Percentiles rank a stretch among this genome's conserved stretches.
Evolutionary conservation across 23 red algal genomes (phyloP).

Genomic region (Chondrus crispus): DNA sequence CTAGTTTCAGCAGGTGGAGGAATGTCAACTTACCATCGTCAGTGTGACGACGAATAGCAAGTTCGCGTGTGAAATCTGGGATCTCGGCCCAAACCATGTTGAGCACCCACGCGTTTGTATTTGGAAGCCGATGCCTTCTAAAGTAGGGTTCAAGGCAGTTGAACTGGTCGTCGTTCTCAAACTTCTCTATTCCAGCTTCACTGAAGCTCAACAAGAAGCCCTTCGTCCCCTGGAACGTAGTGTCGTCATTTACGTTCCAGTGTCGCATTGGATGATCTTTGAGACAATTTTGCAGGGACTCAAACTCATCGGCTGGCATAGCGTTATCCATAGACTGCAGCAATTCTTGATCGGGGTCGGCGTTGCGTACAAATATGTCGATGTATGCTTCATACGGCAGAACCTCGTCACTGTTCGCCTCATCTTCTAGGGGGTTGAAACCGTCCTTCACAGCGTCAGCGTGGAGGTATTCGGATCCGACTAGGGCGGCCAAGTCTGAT

Average conservation of each 20-base stretch:
- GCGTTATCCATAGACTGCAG: slow-evolving; percentile 34
- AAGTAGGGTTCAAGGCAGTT: slow-evolving; percentile 5
- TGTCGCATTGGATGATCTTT: slow-evolving; percentile 37
- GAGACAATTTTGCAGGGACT: slow-evolving; percentile 11
- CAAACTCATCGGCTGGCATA: slow-evolving; percentile 17
- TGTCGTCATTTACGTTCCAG: slow-evolving; percentile 31
- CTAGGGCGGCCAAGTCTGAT: no score
- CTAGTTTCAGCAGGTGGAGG: no score
- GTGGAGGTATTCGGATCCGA: no score
- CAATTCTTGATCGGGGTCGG: slow-evolving; percentile 1
- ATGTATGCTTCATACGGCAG: slow-evolving; percentile 28
- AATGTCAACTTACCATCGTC: slow-evolving; percentile 28
- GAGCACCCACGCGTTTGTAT: slow-evolving; percentile 43
- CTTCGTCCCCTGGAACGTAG: slow-evolving; percentile 26
- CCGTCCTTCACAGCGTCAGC: no score
- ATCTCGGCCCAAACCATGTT: slow-evolving; percentile 57
- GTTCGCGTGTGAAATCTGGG: slow-evolving; percentile 8
- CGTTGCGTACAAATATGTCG: slow-evolving; percentile 25
- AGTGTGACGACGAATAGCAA: slow-evolving; percentile 32
- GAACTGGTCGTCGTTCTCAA: slow-evolving; percentile 1
- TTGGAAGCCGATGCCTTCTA: background rate
- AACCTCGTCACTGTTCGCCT: no score
- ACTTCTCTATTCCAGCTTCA: slow-evolving; percentile 12
- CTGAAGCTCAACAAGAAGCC: slow-evolving; percentile 46
- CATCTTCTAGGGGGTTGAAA: no score